Base-by-base conservation (phyloP, 768 basidiomycete species). In the Clitopilus hobsonii region DNA sequence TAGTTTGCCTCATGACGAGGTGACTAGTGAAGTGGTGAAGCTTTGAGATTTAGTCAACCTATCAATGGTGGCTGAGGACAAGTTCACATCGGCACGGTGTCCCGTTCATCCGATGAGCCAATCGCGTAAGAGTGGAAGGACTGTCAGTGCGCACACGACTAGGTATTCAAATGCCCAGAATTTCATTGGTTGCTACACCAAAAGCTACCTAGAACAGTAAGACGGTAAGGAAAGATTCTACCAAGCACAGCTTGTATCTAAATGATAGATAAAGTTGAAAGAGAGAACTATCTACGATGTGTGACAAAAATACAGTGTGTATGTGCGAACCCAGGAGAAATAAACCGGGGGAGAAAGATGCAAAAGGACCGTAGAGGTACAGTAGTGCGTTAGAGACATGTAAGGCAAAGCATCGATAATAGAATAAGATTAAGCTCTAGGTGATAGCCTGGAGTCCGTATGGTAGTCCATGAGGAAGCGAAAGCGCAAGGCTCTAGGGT, bases 381-480 rank as follows among this genome's bases (percentile, higher is more conserved):
- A n/a, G n/a, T n/a, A 45, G 22, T 45, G 41, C 41, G n/a, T 18
- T 45, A 20, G 41, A 45, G 22, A 45, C 41, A 45, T 16, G 67
- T 32, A 51, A 22, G 70, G 60, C 54, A 70, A 71, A 25, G 72
- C 63, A 62, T n/a, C n/a, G n/a, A n/a, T n/a, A 75, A 69, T 36
- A 36, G 32, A n/a, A 36, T 36, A 36, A 57, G 61, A 65, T 45
- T 45, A 45, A 45, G 10, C 14, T 45, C 41, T 45, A 45, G 41
- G 41, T 10, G 41, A n/a, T n/a, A 20, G n/a, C 6, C 14, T 6
- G 41, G 22, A 8, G 41, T 45, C 41, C 41, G 4, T 45, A 45
- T 16, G 22, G 11, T 45, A 45, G 41, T 45, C 41, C 28, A 75
- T 64, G 58, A 71, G 73, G 16, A 84, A 70, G 70, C n/a, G n/a